Conservation (phyloP, 75 land plant species). For the Pseudotsuga menziesii region DNA sequence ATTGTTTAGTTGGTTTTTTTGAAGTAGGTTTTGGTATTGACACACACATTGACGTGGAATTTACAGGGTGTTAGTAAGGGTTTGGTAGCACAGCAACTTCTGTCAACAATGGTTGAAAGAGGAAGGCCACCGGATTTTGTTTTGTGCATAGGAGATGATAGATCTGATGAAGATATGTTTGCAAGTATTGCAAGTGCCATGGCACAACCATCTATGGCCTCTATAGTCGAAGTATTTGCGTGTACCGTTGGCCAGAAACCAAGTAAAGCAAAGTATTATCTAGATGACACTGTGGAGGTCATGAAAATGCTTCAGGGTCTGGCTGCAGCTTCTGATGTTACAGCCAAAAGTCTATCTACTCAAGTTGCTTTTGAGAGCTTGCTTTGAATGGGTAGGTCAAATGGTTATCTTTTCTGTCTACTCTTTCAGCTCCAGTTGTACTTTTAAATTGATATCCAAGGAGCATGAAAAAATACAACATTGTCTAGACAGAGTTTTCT, state of each 20-base stretch:
- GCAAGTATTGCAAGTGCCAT: constrained; percentile 54
- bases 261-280: constrained; percentile 65
- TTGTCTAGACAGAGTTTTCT: no score
- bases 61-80: constrained; percentile 84
- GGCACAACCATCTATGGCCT: constrained; percentile 18
- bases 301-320: constrained; percentile 53
- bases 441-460: no score
- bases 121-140: constrained; percentile 71
- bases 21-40: no score
- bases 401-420: no score
- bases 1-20: not conserved
- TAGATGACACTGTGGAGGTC: constrained; percentile 69
- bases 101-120: constrained; percentile 36
- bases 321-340: constrained; percentile 4
- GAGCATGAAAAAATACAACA: no score
- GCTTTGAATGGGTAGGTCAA: no score
- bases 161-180: constrained; percentile 92
- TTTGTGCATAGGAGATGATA: constrained; percentile 83
- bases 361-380: no score
- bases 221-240: constrained; percentile 52
- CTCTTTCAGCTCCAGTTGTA: no score
- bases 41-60: no score
- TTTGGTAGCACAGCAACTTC: constrained; percentile 54
- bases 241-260: constrained; percentile 69
- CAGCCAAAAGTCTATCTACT: no score